Percentiles rank a stretch among this genome's conserved stretches.
Evolutionary conservation across 139 green algal genomes (phyloP).

Genomic region (Chlamydomonas incerta): DNA sequence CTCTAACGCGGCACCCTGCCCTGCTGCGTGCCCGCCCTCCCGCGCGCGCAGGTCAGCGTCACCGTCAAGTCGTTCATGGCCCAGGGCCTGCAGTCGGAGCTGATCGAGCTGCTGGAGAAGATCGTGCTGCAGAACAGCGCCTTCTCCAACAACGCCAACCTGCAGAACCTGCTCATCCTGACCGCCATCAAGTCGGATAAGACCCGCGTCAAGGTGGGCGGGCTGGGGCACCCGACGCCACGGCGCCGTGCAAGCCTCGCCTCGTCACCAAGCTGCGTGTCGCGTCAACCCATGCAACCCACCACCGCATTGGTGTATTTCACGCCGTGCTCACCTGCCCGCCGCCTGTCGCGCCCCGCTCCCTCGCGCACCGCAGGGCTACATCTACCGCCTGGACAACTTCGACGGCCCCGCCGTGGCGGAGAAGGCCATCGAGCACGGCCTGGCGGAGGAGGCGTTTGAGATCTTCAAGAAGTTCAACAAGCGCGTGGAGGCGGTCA

Average conservation of each 20-base stretch:
- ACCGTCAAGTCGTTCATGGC: constrained; percentile 99
- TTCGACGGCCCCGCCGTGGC: constrained; percentile 96
- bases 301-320: too few relatives aligned
- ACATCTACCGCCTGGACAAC: constrained; percentile 98
- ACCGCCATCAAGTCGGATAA: constrained; percentile 98
- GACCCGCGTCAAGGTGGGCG: constrained; percentile 59
- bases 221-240: too few relatives aligned
- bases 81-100: constrained; percentile 93
- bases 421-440: constrained; percentile 89
- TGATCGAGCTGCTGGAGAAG: constrained; percentile 99
- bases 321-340: not conserved
- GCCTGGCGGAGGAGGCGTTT: constrained; percentile 97
- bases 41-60: constrained; percentile 76
- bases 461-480: constrained; percentile 99
- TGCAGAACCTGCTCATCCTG: constrained; percentile 98
- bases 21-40: not conserved
- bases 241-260: too few relatives aligned
- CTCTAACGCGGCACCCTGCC: too few relatives aligned
- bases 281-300: too few relatives aligned
- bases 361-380: constrained; percentile 88
- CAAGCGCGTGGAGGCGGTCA: constrained; percentile 76
- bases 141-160: constrained; percentile 99
- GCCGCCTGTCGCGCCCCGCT: not conserved
- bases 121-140: constrained; percentile 98
- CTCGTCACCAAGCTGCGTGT: too few relatives aligned